These are phyloP conservation scores for Thinopyrum obtusiflorum DNA, from an alignment of 202 grass and related monocot genomes.

Conservation along the genomic window DNA sequence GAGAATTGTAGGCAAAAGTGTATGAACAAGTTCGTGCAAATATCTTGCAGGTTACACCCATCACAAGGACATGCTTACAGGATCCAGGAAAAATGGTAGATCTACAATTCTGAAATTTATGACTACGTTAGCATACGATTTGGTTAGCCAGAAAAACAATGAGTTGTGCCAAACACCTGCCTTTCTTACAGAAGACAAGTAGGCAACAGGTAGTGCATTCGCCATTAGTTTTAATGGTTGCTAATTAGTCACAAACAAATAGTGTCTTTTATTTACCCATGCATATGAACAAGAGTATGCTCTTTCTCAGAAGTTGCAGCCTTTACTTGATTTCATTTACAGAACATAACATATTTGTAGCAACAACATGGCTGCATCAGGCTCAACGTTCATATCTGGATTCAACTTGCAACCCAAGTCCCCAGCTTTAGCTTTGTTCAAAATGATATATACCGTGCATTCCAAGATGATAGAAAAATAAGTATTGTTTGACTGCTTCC, in stretches of 20 bases:
- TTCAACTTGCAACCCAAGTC: neutral
- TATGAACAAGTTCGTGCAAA: neutral
- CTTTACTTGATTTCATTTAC: neutral
- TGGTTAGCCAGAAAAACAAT: neutral
- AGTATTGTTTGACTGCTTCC: neutral
- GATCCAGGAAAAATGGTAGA: neutral
- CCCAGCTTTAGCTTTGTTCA: neutral
- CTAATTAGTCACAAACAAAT: neutral
- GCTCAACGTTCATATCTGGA: neutral
- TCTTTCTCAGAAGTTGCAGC: neutral
- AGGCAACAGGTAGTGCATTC: neutral
- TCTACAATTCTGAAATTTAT: neutral
- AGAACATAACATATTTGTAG: neutral
- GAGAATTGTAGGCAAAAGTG: neutral
- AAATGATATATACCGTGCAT: neutral
- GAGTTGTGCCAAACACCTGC: neutral
- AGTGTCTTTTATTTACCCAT: neutral
- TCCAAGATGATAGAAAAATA: neutral
- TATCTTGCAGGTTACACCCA: neutral
- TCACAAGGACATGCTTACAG: neutral
- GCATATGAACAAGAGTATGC: neutral
- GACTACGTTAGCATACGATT: neutral
- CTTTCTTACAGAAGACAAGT: neutral
- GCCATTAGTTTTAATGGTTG: neutral
- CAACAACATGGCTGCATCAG: constrained; percentile 11